Evolutionary conservation across 768 basidiomycete species (phyloP), one percentile per base, ranked within the genome.

Genomic region (Fibroporia radiculosa): DNA sequence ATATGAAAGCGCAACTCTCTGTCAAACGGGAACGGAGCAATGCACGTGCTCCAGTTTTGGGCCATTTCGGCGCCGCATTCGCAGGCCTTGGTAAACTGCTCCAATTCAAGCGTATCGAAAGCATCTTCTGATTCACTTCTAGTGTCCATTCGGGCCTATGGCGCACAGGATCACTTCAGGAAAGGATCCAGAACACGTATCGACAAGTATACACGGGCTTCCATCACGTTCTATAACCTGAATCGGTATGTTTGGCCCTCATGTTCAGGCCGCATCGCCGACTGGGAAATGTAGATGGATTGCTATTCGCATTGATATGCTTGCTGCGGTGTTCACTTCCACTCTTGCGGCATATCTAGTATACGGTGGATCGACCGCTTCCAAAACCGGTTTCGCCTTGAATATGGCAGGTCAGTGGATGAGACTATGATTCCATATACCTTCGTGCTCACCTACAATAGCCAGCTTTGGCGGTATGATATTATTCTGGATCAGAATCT

Each of bases 21-120:
- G 70, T 77, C 49, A 80, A 80, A 61, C 66, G 77, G 10, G 73
- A 78, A 56, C 72, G 73, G 73, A 73, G 69, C 40, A 74, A 72
- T 44, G 67, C 69, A 3, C 66, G 69, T 41, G 66, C 72, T 11
- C 77, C 77, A 0, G 66, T 77, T 2, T 65, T 74, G 48, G 70
- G 69, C 24, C 71, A 75, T 51, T 74, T 80, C 53, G 69, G 72
- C 11, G 75, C 77, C 19, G 73, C 75, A 0, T 69, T 79, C 28
- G 57, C 70, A 19, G 78, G 78, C 19, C 50, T 76, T 16, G 60
- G 70, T 71, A 45, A 41, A 64, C 42, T 10, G 13, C 25, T 11
- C n/a, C 5, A 16, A 22, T 4, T 6, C n/a, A n/a, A n/a, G n/a
- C n/a, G n/a, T n/a, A n/a, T n/a, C n/a, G n/a, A n/a, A n/a, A 11